These are phyloP conservation scores for Paraphaeosphaeria minitans DNA, from an alignment of 2,329 filamentous ascomycete species.

Conservation along the genomic window DNA sequence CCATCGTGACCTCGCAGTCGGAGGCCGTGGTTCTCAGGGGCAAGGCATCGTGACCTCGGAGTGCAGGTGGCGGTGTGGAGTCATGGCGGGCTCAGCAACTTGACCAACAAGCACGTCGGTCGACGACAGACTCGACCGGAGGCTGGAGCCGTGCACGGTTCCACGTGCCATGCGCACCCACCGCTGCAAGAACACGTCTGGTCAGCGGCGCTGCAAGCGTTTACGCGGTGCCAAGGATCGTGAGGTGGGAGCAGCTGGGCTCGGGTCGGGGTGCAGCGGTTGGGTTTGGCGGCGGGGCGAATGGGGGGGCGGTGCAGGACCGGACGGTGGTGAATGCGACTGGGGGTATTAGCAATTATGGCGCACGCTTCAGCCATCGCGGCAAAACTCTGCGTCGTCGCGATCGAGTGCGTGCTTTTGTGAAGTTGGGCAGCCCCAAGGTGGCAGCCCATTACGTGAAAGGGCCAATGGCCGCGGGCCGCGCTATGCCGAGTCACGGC, in stretches of 20 bases:
- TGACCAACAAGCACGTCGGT: conserved; percentile 21
- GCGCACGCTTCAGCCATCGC: conserved; percentile 10
- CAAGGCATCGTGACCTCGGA: conserved; percentile 30
- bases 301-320: not conserved
- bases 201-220: conserved; percentile 16
- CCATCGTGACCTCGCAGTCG: not conserved
- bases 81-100: conserved; percentile 17
- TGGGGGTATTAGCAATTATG: conserved; percentile 18
- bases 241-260: conserved; percentile 22
- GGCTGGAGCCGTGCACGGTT: not conserved
- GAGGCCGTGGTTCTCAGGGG: conserved; percentile 9
- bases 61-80: conserved; percentile 32
- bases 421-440: conserved; percentile 15
- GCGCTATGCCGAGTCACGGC: conserved; percentile 13
- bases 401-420: conserved; percentile 19
- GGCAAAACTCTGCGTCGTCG: conserved; percentile 37
- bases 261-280: not conserved
- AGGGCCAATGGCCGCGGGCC: conserved; percentile 14
- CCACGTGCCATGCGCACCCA: conserved; percentile 37
- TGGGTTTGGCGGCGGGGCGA: not conserved
- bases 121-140: conserved; percentile 17
- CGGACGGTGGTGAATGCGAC: conserved; percentile 12
- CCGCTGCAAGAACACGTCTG: conserved; percentile 33
- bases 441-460: conserved; percentile 34
- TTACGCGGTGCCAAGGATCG: conserved; percentile 35